These are phyloP conservation scores for Aspergillus olivimuriae DNA, from an alignment of 495 filamentous ascomycete genomes.

Conservation along the genomic window DNA sequence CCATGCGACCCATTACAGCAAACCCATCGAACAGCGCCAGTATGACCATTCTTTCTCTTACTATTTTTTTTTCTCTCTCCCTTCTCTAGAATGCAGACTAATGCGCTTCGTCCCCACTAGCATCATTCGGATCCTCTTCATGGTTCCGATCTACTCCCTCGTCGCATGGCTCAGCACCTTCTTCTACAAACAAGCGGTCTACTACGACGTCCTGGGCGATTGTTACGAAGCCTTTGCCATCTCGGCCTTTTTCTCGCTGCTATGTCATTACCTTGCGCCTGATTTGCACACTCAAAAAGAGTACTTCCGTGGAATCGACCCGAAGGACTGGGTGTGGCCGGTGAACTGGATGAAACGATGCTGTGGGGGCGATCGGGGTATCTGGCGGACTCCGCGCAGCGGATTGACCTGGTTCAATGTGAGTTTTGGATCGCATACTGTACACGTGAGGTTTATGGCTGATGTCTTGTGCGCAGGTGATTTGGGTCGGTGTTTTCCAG, in stretches of 20 bases:
- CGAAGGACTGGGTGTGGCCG: constrained; percentile 72
- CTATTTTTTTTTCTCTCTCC: not conserved
- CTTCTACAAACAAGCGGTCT: constrained; percentile 75
- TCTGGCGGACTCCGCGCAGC: constrained; percentile 68
- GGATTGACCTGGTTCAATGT: constrained; percentile 92
- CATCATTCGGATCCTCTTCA: constrained; percentile 86
- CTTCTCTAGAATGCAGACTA: not conserved
- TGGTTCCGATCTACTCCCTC: constrained; percentile 80
- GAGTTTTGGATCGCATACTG: too few relatives aligned
- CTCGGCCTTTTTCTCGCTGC: constrained; percentile 80
- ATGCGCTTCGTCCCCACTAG: constrained; percentile 40
- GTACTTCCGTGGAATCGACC: constrained; percentile 67
- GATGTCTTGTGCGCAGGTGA: constrained; percentile 47
- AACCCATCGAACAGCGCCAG: constrained; percentile 79
- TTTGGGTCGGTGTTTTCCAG: constrained; percentile 84
- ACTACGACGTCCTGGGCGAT: constrained; percentile 74
- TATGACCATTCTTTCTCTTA: constrained; percentile 38
- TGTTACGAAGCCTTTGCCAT: constrained; percentile 94
- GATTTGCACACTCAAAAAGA: constrained; percentile 80
- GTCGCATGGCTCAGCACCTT: constrained; percentile 72
- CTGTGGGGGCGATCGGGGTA: constrained; percentile 57
- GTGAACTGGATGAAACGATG: constrained; percentile 57
- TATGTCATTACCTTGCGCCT: constrained; percentile 79
- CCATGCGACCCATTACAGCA: constrained; percentile 79
- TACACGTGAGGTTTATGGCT: too few relatives aligned